phyloP scores from a whole-genome alignment of 257 asterid genomes.

The Jasminum sambac region DNA sequence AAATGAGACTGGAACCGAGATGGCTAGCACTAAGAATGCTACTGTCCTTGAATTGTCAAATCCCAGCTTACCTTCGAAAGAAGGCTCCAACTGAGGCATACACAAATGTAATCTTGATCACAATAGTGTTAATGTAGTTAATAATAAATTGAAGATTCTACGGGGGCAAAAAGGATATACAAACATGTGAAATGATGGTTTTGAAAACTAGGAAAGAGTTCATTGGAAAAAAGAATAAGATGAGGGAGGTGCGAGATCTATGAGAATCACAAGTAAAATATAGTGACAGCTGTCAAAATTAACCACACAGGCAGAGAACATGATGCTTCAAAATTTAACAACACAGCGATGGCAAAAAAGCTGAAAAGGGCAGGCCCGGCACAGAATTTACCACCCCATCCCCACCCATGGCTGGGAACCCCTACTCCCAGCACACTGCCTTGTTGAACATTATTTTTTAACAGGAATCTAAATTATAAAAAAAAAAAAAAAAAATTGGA shows the following conservation, averaged over 20 bases:
- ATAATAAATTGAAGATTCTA: constrained; percentile 5
- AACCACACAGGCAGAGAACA: background rate
- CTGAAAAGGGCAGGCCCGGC: no score
- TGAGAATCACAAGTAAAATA: background rate
- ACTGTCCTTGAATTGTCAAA: constrained; percentile 49
- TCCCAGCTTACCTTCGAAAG: constrained; percentile 55
- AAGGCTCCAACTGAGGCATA: constrained; percentile 73
- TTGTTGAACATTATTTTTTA: no score
- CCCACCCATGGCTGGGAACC: no score
- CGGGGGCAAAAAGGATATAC: background rate
- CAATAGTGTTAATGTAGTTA: constrained; percentile 5
- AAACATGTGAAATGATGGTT: background rate
- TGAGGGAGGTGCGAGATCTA: background rate
- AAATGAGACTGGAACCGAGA: constrained; percentile 79
- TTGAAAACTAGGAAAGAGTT: background rate
- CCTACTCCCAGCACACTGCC: no score
- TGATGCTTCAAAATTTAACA: background rate
- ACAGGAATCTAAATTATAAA: no score
- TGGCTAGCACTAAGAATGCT: constrained; percentile 68
- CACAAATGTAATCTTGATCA: constrained; percentile 20
- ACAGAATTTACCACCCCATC: no score
- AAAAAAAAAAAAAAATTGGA: no score
- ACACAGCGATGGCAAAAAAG: no score
- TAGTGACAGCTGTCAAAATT: background rate
- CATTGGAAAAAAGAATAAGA: background rate